These are phyloP conservation scores for Carpinus viminea DNA, from an alignment of 306 rosid genomes.

Conservation along the genomic window DNA sequence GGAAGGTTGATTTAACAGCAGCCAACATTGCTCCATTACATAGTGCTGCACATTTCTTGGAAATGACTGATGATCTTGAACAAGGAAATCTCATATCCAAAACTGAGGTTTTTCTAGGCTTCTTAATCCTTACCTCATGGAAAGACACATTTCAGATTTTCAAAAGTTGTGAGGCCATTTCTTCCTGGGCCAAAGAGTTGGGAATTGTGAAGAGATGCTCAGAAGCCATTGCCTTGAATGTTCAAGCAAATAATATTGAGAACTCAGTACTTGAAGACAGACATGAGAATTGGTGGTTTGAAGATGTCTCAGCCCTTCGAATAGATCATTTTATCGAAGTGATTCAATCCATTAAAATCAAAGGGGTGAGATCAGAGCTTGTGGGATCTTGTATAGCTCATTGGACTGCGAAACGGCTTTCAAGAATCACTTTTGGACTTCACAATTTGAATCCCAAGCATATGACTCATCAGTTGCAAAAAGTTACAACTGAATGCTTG, in stretches of 20 bases:
- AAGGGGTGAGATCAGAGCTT: slow-evolving; percentile 51
- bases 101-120: slow-evolving; percentile 65
- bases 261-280: slow-evolving; percentile 21
- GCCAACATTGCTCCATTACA: slow-evolving; percentile 56
- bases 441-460: slow-evolving; percentile 30
- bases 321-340: slow-evolving; percentile 78
- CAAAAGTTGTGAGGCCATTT: slow-evolving; percentile 65
- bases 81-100: slow-evolving; percentile 68
- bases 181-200: slow-evolving; percentile 61
- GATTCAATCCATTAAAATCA: slow-evolving; percentile 50
- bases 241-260: neutral
- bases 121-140: slow-evolving; percentile 68
- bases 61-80: slow-evolving; percentile 74
- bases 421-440: slow-evolving; percentile 39
- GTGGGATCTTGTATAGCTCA: slow-evolving; percentile 67
- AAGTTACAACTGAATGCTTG: slow-evolving; percentile 65
- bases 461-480: slow-evolving; percentile 33
- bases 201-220: slow-evolving; percentile 55
- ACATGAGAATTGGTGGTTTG: slow-evolving; percentile 69
- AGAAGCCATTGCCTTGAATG: slow-evolving; percentile 57
- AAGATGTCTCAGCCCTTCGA: slow-evolving; percentile 53
- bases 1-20: slow-evolving; percentile 65
- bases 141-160: slow-evolving; percentile 65
- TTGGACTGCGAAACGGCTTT: slow-evolving; percentile 66
- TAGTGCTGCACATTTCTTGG: slow-evolving; percentile 71